Evolutionary conservation across 2,329 filamentous ascomycete species (phyloP), one percentile per base, ranked within the genome.

Genomic region (Stachybotrys echinatus): DNA sequence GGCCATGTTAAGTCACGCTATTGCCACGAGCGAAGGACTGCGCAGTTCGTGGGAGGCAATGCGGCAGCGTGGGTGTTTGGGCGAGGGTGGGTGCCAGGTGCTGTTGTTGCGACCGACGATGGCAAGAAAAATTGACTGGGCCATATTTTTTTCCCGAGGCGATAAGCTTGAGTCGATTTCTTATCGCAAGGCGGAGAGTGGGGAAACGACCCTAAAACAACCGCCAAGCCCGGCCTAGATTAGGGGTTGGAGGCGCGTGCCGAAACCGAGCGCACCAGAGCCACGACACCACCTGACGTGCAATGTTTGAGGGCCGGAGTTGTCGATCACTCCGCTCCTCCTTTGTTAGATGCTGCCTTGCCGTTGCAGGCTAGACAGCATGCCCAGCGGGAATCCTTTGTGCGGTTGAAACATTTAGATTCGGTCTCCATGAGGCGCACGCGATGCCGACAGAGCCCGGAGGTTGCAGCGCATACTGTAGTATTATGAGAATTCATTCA

Each of bases 1-100:
- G 46, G 85, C 84, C 87, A 89, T 65, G 48, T 8, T 40, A 5
- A 3, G n/a, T n/a, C n/a, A n/a, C n/a, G n/a, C n/a, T n/a, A n/a
- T n/a, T n/a, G n/a, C n/a, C n/a, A n/a, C n/a, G n/a, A n/a, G n/a
- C n/a, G n/a, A n/a, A n/a, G n/a, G n/a, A n/a, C n/a, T n/a, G n/a
- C n/a, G n/a, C n/a, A n/a, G n/a, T n/a, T n/a, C n/a, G n/a, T n/a
- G n/a, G n/a, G n/a, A n/a, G n/a, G n/a, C n/a, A n/a, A n/a, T n/a
- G n/a, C n/a, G n/a, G n/a, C n/a, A n/a, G n/a, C n/a, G n/a, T n/a
- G n/a, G n/a, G n/a, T n/a, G n/a, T n/a, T n/a, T n/a, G n/a, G n/a
- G n/a, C n/a, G n/a, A n/a, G n/a, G n/a, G n/a, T n/a, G n/a, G n/a
- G n/a, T n/a, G n/a, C n/a, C n/a, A 2, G 23, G 23, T 31, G n/a